Evolutionary conservation across 2,329 filamentous ascomycete species (phyloP).

Genomic region (Cercospora berteroae): DNA sequence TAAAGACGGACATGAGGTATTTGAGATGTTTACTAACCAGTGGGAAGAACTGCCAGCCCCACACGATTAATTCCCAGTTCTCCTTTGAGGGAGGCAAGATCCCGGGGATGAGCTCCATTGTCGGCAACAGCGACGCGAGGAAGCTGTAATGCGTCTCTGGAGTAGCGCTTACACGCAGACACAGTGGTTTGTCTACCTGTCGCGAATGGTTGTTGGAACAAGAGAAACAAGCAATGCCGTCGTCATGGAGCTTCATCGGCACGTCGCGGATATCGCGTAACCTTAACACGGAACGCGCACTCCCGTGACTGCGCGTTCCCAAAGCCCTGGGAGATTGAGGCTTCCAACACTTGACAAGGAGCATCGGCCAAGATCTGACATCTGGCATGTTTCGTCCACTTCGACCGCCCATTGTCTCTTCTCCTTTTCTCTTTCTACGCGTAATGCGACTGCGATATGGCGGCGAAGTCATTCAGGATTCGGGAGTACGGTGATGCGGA

Average conservation of each 20-base stretch:
- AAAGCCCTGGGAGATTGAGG: not conserved
- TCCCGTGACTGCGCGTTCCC: not conserved
- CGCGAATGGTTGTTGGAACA: not conserved
- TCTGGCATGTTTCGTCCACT: constrained; percentile 10
- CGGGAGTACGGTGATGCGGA: constrained; percentile 52
- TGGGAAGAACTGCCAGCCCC: constrained; percentile 52
- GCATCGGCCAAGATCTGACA: constrained; percentile 2
- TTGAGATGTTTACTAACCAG: constrained; percentile 39
- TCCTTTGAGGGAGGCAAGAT: constrained; percentile 51
- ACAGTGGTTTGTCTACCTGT: not conserved
- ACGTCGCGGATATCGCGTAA: not conserved
- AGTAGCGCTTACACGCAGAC: not conserved
- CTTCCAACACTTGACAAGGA: not conserved
- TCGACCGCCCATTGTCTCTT: not conserved
- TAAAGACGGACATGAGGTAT: not conserved
- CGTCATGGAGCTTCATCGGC: not conserved
- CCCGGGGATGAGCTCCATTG: constrained; percentile 41
- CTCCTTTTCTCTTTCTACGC: not conserved
- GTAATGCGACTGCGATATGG: constrained; percentile 16
- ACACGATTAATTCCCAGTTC: constrained; percentile 49
- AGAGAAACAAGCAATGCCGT: constrained; percentile 3
- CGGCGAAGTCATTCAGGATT: constrained; percentile 24
- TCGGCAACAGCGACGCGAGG: not conserved
- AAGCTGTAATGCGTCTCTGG: not conserved
- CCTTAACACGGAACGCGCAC: not conserved